Evolutionary conservation across 257 asterid species (phyloP).

Genomic region (Paulownia fortunei): DNA sequence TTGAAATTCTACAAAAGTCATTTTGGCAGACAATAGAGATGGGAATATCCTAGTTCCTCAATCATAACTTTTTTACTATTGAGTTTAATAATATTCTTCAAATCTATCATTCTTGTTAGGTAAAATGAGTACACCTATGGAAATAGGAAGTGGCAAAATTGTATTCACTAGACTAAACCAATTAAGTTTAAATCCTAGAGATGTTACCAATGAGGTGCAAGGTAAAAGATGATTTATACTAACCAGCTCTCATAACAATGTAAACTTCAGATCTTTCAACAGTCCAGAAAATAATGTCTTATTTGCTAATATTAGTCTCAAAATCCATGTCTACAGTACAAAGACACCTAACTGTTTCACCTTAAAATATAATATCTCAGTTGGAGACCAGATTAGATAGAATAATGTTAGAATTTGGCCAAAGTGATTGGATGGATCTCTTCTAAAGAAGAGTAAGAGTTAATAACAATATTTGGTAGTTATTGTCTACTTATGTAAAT

Average conservation of each 20-base stretch:
- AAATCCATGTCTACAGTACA: neutral
- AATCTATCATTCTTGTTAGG: neutral
- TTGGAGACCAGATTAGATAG: neutral
- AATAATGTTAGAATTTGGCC: neutral
- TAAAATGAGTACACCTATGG: neutral
- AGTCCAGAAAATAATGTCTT: constrained; percentile 1
- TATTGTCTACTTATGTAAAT: neutral
- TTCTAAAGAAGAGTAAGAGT: neutral
- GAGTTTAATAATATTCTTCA: neutral
- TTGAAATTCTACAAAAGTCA: neutral
- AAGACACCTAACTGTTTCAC: neutral
- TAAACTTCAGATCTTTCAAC: neutral
- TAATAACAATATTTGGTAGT: neutral
- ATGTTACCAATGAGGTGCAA: neutral
- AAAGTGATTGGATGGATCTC: neutral
- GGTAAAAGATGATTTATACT: neutral
- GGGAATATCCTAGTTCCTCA: neutral
- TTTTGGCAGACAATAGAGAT: constrained; percentile 5
- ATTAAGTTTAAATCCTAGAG: neutral
- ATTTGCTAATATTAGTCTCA: neutral
- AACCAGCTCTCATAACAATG: neutral
- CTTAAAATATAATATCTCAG: constrained; percentile 1
- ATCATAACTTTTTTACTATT: neutral
- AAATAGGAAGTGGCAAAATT: neutral
- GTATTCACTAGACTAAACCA: constrained; percentile 9